These are phyloP conservation scores for Colletotrichum incanum DNA, from an alignment of 2,329 filamentous ascomycete genomes.

Conservation along the genomic window DNA sequence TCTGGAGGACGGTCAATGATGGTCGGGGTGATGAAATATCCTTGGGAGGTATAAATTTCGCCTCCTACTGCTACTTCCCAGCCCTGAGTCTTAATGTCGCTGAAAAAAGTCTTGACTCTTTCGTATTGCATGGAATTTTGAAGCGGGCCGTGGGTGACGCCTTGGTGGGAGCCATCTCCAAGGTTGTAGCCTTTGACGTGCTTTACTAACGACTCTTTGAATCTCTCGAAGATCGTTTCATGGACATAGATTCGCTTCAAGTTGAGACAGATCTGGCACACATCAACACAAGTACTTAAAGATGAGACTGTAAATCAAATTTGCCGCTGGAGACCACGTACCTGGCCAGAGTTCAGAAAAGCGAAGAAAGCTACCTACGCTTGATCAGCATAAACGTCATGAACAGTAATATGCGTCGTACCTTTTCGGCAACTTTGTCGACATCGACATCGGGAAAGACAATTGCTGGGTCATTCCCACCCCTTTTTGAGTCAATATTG, in stretches of 20 bases:
- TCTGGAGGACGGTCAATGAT: conserved; percentile 29
- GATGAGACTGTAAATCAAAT: background rate
- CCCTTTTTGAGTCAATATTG: conserved; percentile 46
- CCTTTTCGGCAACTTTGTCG: conserved; percentile 51
- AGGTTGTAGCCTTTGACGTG: conserved; percentile 52
- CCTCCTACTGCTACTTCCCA: conserved; percentile 35
- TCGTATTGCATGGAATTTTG: conserved; percentile 76
- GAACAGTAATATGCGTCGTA: conserved; percentile 30
- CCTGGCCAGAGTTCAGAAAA: conserved; percentile 25
- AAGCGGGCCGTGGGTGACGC: conserved; percentile 65
- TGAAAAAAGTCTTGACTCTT: conserved; percentile 31
- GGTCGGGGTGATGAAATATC: conserved; percentile 28
- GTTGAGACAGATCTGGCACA: conserved; percentile 24
- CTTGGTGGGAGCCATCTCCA: conserved; percentile 58
- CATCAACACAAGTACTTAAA: too few species aligned
- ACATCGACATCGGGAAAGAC: conserved; percentile 72
- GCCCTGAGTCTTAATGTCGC: conserved; percentile 35
- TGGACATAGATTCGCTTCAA: conserved; percentile 48
- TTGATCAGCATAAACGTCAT: background rate
- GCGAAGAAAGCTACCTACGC: conserved; percentile 25
- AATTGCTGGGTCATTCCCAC: conserved; percentile 74
- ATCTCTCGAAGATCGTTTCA: conserved; percentile 28
- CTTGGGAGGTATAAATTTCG: conserved; percentile 15
- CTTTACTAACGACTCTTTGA: conserved; percentile 45
- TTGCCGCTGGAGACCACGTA: background rate